Evolutionary conservation across 2,329 filamentous ascomycete species (phyloP).

Genomic region (Colletotrichum shisoi): DNA sequence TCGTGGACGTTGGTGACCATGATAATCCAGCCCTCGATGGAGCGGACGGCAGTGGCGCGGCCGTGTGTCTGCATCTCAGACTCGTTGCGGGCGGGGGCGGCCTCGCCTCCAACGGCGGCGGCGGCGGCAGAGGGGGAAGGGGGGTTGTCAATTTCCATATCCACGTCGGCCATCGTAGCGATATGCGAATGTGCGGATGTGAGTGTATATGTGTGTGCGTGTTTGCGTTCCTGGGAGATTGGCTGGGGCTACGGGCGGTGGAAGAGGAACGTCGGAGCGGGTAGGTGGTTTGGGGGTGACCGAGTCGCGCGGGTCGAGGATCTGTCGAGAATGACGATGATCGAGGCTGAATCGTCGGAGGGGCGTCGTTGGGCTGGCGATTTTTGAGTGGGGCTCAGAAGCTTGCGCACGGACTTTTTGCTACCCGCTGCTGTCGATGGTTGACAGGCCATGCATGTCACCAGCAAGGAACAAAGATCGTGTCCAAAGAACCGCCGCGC

Average conservation of each 20-base stretch:
- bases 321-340: slow-evolving; percentile 18
- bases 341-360: slow-evolving; percentile 24
- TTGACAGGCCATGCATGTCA: neutral
- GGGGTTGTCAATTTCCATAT: slow-evolving; percentile 68
- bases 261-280: neutral
- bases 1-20: slow-evolving; percentile 88
- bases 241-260: no score
- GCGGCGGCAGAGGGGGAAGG: slow-evolving; percentile 40
- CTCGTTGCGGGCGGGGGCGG: slow-evolving; percentile 58
- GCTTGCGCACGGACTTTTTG: slow-evolving; percentile 25
- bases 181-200: neutral
- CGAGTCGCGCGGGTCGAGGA: neutral
- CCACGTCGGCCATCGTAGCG: slow-evolving; percentile 59
- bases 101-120: slow-evolving; percentile 45
- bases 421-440: neutral
- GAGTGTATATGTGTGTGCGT: no score
- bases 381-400: neutral
- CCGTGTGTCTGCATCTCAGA: slow-evolving; percentile 74
- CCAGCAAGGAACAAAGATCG: neutral
- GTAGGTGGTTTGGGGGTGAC: neutral
- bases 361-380: slow-evolving; percentile 5
- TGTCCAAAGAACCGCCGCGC: neutral
- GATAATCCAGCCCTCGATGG: slow-evolving; percentile 89
- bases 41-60: slow-evolving; percentile 81
- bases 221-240: no score